A percentile compares a stretch with the other conserved stretches of the same genome.
phyloP scores from a whole-genome alignment of 257 asterid species.

The Solanum medicagineum region DNA sequence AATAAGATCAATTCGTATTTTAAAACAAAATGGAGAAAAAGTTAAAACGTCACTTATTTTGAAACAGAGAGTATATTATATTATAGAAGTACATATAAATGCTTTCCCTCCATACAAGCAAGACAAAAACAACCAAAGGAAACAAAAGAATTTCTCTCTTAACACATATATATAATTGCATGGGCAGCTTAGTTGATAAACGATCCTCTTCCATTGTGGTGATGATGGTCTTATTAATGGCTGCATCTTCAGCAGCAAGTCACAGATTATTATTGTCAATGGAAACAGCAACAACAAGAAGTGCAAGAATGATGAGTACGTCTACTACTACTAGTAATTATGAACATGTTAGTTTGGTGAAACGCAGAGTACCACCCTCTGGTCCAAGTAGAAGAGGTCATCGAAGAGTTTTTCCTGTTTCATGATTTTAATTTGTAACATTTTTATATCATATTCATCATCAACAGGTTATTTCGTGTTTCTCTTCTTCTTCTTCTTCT shows the following conservation, averaged over 20 bases:
- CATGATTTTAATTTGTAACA: neutral
- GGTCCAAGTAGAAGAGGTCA: constrained; percentile 5
- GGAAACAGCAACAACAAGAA: neutral
- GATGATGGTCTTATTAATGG: neutral
- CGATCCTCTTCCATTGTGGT: neutral
- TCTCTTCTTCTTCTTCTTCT: neutral
- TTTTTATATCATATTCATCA: neutral
- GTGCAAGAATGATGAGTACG: neutral
- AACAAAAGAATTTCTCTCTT: neutral
- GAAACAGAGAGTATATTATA: too few species aligned
- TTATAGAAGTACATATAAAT: neutral
- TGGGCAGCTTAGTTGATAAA: neutral
- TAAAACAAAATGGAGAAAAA: too few species aligned
- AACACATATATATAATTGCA: neutral
- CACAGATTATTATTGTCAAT: neutral
- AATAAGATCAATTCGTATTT: too few species aligned
- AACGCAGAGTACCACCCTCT: neutral
- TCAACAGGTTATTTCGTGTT: neutral
- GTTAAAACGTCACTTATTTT: too few species aligned
- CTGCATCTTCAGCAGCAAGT: neutral
- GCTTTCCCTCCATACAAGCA: neutral
- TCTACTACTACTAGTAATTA: neutral
- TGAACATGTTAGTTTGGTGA: neutral
- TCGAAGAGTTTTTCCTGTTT: neutral
- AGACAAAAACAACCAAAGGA: neutral